Percentiles rank a stretch among this genome's conserved stretches.
Evolutionary conservation across 1,139 yeast species (phyloP).

Genomic region (Barnettozyma hawaiiensis): DNA sequence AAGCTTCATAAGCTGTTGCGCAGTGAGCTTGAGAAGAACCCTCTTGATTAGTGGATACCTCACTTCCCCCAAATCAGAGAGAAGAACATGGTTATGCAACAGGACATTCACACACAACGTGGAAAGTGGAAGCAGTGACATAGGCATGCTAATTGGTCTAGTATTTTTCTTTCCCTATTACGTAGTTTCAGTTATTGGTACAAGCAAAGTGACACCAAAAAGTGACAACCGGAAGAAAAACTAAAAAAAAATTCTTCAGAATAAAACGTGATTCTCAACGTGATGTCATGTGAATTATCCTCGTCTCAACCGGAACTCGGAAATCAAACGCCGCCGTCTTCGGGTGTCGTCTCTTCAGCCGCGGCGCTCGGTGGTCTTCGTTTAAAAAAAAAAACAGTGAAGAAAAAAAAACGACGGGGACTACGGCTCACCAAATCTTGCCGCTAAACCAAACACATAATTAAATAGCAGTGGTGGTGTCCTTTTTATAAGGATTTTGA

Average conservation of each 20-base stretch:
- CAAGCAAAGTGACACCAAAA: not conserved
- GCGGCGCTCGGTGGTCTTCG: not conserved
- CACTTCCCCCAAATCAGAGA: constrained; percentile 39
- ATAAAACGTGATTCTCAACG: not conserved
- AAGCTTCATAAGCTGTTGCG: constrained; percentile 41
- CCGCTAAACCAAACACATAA: too few relatives aligned
- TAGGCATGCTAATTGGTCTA: not conserved
- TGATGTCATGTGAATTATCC: not conserved
- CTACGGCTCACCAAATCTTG: not conserved
- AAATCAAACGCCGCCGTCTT: not conserved
- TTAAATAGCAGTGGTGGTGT: not conserved
- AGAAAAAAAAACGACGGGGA: not conserved
- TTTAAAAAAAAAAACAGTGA: not conserved
- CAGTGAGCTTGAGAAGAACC: constrained; percentile 38
- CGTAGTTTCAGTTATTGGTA: not conserved
- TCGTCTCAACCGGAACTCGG: not conserved
- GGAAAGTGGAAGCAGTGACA: constrained; percentile 15
- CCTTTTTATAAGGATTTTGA: not conserved
- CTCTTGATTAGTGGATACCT: constrained; percentile 46
- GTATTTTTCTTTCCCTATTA: not conserved
- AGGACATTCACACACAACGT: constrained; percentile 22
- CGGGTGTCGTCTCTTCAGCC: not conserved
- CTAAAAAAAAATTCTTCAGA: not conserved
- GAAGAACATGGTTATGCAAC: constrained; percentile 13
- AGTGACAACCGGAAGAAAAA: not conserved